Evolutionary conservation across 2,329 filamentous ascomycete species (phyloP), one percentile per base, ranked within the genome.

Genomic region (Westerdykella aurantiaca): DNA sequence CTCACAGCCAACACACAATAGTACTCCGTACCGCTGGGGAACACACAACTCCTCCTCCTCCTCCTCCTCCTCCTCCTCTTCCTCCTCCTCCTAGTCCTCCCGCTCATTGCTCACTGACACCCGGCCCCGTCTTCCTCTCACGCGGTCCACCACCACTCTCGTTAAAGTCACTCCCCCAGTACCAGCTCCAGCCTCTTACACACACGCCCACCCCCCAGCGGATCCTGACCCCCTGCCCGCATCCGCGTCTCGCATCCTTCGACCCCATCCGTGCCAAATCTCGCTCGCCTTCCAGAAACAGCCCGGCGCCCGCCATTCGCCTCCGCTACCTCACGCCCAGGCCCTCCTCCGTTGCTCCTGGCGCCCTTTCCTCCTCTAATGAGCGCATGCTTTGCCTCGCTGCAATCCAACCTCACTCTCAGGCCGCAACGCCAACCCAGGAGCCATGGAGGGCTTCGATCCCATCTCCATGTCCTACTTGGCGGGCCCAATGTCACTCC

Each of bases 381-480:
- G 58, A 60, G 55, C 61, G 54, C 45, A 63, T 64, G 60, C 63
- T 52, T 55, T 53, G 21, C 47, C 44, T 44, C 50, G 21, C 46
- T 40, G 21, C 46, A 49, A 21, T 44, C 43, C 43, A 37, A 40
- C 48, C 39, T 46, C 43, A 46, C 46, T 29, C 46, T 46, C 50
- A 52, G 51, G 55, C 56, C 55, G 50, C 49, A 42, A 43, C 51
- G 43, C 50, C 49, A 46, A 45, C 49, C 48, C 49, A 61, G 33
- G 13, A 34, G 60, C 55, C 46, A 72, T 71, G 69, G 78, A 80
- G 58, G 73, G 76, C 63, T 81, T 77, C 67, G 78, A 81, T 62
- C 76, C 76, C 52, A 75, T 77, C 67, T 72, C 75, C 62, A 80
- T 82, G 79, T 76, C 77, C 56, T 83, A 81, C 57, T 66, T 81